Base-by-base conservation (phyloP, 1,284 basidiomycete genomes). In the Trametes sp. region DNA sequence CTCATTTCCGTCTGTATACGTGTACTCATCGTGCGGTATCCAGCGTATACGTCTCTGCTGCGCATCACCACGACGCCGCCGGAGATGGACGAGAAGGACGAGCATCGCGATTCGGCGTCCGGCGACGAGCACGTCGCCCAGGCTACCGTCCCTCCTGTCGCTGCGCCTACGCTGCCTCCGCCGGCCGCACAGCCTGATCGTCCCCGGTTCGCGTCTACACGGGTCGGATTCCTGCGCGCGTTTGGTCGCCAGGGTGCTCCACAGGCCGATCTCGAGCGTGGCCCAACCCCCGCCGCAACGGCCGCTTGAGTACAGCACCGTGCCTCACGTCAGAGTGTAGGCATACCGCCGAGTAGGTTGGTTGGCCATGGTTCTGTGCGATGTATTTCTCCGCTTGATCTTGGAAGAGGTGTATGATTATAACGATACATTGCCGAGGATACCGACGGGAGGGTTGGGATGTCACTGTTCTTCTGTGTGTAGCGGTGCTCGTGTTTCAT, bases 41-140 rank as follows among this genome's bases (percentile, higher is more conserved):
- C 57, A 94, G 93, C 94, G 1, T 96, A 96, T 72, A 95, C 93
- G 0, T 95, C 93, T 0, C 81, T 96, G 35, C 78, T 96, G 28
- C 85, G 94, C 38, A 89, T 96, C 56, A 93, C 93, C 6, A 92
- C 93, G 1, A 82, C 84, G 2, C 83, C 91, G 1, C 87, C 90
- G 9, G 78, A 82, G 6, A 81, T 80, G 68, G 78, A 80, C 46
- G 72, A 75, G 23, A 72, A 78, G 38, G 77, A 70, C 57, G 69
- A 78, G 45, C 69, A 77, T 23, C 75, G 73, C 52, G 70, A 73
- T 13, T 77, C 79, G 45, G 63, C 75, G 19, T 80, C 79, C 11
- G 73, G 74, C 41, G 77, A 78, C 11, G 79, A 75, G 19, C 68
- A 72, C 54, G 62, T 67, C 19, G 63, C 66, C 7, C 54, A 57